Base-by-base conservation (phyloP, 2,329 filamentous ascomycete species). In the Colletotrichum nymphaeae region DNA sequence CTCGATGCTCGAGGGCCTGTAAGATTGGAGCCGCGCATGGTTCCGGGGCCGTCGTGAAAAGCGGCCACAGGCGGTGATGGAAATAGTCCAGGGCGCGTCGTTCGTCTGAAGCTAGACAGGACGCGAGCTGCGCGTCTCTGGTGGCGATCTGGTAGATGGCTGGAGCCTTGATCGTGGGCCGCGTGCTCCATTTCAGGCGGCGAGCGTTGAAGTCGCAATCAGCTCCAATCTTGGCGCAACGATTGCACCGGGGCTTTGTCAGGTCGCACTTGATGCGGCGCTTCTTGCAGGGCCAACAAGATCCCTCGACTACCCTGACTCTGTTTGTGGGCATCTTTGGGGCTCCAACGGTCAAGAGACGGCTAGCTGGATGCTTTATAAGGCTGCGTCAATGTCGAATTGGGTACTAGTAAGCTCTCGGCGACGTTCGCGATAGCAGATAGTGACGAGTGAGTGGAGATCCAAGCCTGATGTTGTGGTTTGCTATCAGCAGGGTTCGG, bases 131-230 rank as follows among this genome's bases (percentile, higher is more conserved):
- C 49, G 42, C 63, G 73, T 81, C 78, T 68, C 79, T 76, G 9
- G 75, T 49, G 4, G 78, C 62, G 71, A 81, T 49, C 55, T 77
- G 72, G 69, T 80, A 78, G 53, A 79, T 79, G 5, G 80, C 77
- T 0, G 82, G 79, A 0, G 76, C 73, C 1, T 76, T 76, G n/a
- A 79, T 80, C 4, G 80, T 77, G 0, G 81, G 81, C 0, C 82
- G 79, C 0, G 84, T 83, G 63, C 82, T 85, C 84, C 84, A 86
- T 70, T 82, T 80, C 52, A 86, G 79, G 9, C 84, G 77, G 0
- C 84, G 79, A 28, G 82, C 79, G 74, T 82, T 84, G 74, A 83
- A 84, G 72, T 75, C 74, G 63, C 74, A 76, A 6, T 68, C 63
- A 6, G 69, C 64, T 2, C 68, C 63, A 19, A 65, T 63, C 52